Evolutionary conservation across 2,329 filamentous ascomycete genomes (phyloP).

Genomic region (Hymenoscyphus salicellus): DNA sequence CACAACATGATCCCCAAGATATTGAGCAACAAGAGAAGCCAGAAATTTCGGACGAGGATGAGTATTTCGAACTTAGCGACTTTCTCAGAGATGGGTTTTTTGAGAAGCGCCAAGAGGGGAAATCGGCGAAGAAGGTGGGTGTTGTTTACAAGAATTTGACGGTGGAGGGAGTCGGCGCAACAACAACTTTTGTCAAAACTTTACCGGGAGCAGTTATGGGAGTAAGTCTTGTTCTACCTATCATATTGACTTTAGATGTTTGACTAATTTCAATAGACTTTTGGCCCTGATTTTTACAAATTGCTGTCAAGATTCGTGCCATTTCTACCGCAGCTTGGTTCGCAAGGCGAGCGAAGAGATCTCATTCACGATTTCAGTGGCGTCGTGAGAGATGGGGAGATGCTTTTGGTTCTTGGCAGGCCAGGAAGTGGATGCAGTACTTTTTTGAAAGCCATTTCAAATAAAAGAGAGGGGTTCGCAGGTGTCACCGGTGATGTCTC

Average conservation of each 20-base stretch:
- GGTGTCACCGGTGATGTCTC: conserved; percentile 65
- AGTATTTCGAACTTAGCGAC: conserved; percentile 64
- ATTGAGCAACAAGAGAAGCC: conserved; percentile 24
- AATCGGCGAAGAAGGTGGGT: conserved; percentile 72
- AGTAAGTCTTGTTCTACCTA: conserved; percentile 18
- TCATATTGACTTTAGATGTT: not conserved
- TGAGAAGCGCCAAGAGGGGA: conserved; percentile 66
- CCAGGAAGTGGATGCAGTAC: conserved; percentile 75
- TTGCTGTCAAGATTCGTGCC: conserved; percentile 45
- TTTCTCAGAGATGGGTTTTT: conserved; percentile 75
- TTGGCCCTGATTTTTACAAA: conserved; percentile 74
- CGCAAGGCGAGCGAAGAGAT: conserved; percentile 31
- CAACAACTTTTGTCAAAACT: conserved; percentile 66
- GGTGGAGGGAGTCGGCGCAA: conserved; percentile 67
- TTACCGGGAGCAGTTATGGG: conserved; percentile 71
- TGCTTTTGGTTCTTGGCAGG: conserved; percentile 70
- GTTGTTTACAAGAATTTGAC: conserved; percentile 74
- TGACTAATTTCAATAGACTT: conserved; percentile 47
- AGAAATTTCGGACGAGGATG: conserved; percentile 47
- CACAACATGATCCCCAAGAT: conserved; percentile 22
- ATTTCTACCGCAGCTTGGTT: conserved; percentile 26
- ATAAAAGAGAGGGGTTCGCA: conserved; percentile 64
- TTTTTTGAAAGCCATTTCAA: conserved; percentile 72
- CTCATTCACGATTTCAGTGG: conserved; percentile 67
- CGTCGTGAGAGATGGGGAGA: conserved; percentile 64